Conservation (phyloP, 306 rosid species). For the Quercus aquifolioides region DNA sequence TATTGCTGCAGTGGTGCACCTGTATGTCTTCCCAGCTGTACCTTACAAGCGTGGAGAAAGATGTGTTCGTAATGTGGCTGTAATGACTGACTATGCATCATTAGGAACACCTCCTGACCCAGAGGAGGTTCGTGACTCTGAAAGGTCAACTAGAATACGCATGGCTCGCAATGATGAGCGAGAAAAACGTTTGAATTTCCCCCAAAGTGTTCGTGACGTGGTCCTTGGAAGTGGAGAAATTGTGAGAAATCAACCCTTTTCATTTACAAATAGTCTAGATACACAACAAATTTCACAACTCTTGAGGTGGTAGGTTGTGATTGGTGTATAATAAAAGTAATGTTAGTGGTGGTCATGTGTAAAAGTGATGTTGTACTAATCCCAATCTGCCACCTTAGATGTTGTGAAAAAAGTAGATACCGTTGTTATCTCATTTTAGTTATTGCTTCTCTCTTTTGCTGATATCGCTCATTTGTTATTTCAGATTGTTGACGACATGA, state of each 20-base stretch:
- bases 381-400: too few relatives aligned
- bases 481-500: conserved; percentile 99
- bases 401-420: too few relatives aligned
- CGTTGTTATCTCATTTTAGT: not conserved
- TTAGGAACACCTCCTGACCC: conserved; percentile 86
- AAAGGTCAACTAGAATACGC: conserved; percentile 58
- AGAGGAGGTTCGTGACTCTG: conserved; percentile 87
- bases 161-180: conserved; percentile 56
- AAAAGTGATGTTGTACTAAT: too few relatives aligned
- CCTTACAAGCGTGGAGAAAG: conserved; percentile 98
- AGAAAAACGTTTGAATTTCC: conserved; percentile 70
- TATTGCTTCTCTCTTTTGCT: not conserved
- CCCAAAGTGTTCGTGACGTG: conserved; percentile 89
- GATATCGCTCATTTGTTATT: conserved; percentile 14
- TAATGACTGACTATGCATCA: conserved; percentile 88
- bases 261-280: not conserved
- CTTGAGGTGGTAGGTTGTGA: too few relatives aligned
- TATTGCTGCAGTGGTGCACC: conserved; percentile 90
- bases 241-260: conserved; percentile 47
- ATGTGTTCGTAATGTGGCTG: conserved; percentile 94
- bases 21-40: conserved; percentile 86
- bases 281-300: too few relatives aligned
- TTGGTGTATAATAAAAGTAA: too few relatives aligned
- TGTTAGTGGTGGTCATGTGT: too few relatives aligned
- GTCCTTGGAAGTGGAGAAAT: conserved; percentile 96